These are phyloP conservation scores for Kentomonas sorsogonicus DNA, from an alignment of 208 protist genomes.

Conservation along the genomic window DNA sequence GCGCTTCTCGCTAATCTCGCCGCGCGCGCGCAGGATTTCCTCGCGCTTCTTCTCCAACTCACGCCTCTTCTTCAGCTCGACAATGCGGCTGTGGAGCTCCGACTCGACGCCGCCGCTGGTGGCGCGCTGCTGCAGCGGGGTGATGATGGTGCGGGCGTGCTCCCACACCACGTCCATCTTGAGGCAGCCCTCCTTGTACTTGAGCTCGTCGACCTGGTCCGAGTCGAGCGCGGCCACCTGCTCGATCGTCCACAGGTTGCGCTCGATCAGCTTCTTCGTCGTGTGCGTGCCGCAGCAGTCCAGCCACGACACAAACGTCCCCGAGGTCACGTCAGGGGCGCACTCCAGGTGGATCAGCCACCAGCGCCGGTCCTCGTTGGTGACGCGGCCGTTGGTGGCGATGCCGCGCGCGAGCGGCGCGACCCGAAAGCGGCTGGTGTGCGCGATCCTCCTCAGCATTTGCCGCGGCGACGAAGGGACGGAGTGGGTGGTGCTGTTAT, in stretches of 20 bases:
- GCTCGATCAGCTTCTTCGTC: conserved; percentile 87
- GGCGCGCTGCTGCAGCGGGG: conserved; percentile 59
- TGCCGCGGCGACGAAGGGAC: too few species aligned
- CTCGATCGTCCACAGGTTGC: conserved; percentile 88
- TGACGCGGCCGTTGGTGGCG: conserved; percentile 65
- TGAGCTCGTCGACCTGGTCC: conserved; percentile 81
- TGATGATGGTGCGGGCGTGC: conserved; percentile 82
- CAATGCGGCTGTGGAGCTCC: conserved; percentile 70
- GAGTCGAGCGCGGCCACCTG: conserved; percentile 79
- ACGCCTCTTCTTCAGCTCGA: conserved; percentile 82
- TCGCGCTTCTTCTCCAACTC: conserved; percentile 77
- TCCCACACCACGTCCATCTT: conserved; percentile 89
- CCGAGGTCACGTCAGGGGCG: conserved; percentile 72
- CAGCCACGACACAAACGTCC: conserved; percentile 81
- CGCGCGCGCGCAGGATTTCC: conserved; percentile 54
- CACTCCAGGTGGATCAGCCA: conserved; percentile 87
- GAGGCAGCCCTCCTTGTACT: conserved; percentile 85
- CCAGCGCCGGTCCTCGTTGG: conserved; percentile 85
- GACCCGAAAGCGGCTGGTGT: too few species aligned
- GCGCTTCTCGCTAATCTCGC: conserved; percentile 44
- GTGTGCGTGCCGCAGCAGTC: conserved; percentile 89
- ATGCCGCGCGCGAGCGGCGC: conserved; percentile 29
- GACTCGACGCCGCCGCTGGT: conserved; percentile 68
- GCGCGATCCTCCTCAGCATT: too few species aligned
- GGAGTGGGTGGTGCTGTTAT: background rate